Base-by-base conservation (phyloP, 306 rosid species). In the Malus sieversii region DNA sequence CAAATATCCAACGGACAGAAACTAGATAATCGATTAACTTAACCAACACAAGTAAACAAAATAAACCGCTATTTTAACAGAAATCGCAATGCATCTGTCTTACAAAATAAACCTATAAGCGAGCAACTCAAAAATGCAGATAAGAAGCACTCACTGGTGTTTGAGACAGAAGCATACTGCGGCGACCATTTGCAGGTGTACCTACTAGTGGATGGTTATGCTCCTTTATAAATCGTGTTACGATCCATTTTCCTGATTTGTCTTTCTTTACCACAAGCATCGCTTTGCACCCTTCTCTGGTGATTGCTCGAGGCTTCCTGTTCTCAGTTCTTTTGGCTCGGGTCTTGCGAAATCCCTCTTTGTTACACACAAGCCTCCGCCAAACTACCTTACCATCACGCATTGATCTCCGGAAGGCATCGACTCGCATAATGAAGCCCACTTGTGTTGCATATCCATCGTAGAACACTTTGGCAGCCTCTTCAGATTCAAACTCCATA, bases 271-370 rank as follows among this genome's bases (percentile, higher is more conserved):
- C 86, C 53, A 81, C 84, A 59, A 86, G 71, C 90, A 86, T 83
- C 66, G 90, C 84, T 66, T 81, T 84, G 48, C 90, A 86, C 42
- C 87, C 90, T 81, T 86, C 90, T 58, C 90, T 81, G 10, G 90
- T 84, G 79, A 84, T 53, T 20, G 87, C 85, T 46, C 90, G 80
- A 76, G 85, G 86, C 48, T 86, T 86, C 78, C 90, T 84, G 66
- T 70, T 81, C 70, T 84, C 87, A 77, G 81, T 81, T 79, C 82
- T 79, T 70, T 86, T 73, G 22, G 87, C 82, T 80, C 84, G 82
- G 22, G 78, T 60, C 70, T 84, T 86, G 15, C 84, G 87, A 58
- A 86, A 84, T 38, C 90, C 89, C 72, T 86, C 87, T 77, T 86
- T 86, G 74, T 86, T 86, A 72, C 90, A 86, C 51, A 84, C 87